Percentiles rank a stretch among this genome's conserved stretches.
These are phyloP conservation scores for Apiospora arundinis DNA, from an alignment of 2,329 filamentous ascomycete genomes.

Conservation along the genomic window DNA sequence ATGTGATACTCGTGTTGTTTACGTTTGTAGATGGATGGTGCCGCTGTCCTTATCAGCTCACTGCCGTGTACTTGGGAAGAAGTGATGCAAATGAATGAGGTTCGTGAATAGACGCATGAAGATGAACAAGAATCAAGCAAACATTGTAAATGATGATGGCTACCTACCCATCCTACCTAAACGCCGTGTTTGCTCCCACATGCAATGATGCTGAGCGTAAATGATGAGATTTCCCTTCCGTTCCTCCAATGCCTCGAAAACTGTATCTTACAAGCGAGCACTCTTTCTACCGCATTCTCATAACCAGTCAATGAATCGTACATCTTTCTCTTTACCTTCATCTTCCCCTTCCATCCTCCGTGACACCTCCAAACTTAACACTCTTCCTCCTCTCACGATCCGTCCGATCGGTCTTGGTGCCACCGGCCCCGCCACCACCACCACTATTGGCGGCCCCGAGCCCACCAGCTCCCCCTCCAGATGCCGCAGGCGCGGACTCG, in stretches of 20 bases:
- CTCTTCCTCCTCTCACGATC: slow-evolving; percentile 64
- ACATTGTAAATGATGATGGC: background rate
- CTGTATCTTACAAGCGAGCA: background rate
- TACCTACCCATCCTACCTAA: background rate
- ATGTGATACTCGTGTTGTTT: background rate
- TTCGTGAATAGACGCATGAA: background rate
- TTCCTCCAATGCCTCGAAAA: too few species aligned
- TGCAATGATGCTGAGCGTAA: background rate
- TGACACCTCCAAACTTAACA: slow-evolving; percentile 62
- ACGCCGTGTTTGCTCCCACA: background rate
- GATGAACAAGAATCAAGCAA: background rate
- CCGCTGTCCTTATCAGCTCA: background rate
- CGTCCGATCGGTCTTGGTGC: slow-evolving; percentile 40
- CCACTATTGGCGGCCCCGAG: background rate
- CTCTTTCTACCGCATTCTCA: background rate
- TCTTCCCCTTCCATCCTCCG: slow-evolving; percentile 37
- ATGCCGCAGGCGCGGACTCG: background rate
- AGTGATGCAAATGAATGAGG: background rate
- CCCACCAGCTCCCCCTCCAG: slow-evolving; percentile 2
- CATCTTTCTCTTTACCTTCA: background rate
- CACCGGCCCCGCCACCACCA: slow-evolving; percentile 33
- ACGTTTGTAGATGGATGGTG: background rate
- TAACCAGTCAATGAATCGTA: background rate
- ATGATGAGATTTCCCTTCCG: background rate
- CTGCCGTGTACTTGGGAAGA: background rate